Evolutionary conservation across 1,284 basidiomycete genomes (phyloP), one percentile per base, ranked within the genome.

Genomic region (Rhodotorula glutinis): DNA sequence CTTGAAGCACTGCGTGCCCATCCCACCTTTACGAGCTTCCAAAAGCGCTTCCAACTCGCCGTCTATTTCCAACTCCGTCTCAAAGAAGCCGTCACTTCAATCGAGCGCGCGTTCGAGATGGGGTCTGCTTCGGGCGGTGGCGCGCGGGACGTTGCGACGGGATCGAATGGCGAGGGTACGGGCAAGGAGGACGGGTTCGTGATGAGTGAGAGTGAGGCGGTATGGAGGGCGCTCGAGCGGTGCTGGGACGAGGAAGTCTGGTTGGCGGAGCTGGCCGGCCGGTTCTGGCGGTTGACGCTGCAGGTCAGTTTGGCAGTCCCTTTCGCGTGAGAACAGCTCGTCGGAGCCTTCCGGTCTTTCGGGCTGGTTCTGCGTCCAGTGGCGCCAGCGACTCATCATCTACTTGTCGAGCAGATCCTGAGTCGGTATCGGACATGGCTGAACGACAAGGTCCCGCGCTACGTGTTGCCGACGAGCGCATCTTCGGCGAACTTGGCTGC

Each of bases 1-100:
- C 84, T 93, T 17, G 81, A 86, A 66, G 81, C 82, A 0, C 87
- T 95, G 83, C 85, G 91, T 8, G 76, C 80, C 7, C 89, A 92
- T 77, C 83, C 86, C 0, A 82, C 86, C 7, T 94, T 88, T 78
- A 74, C 77, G 11, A 79, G 86, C 0, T 95, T 98, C 75, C 86
- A 89, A 75, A 84, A 86, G 63, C 84, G 92, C 51, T 98, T 95
- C 94, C 95, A 98, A 77, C 82, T 98, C 10, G 90, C 92, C 1
- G 90, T 98, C 23, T 98, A 98, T 78, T 98, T 96, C 79, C 95
- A 98, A 77, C 82, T 98, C 71, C 85, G 94, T n/a, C 95, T 93
- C 88, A 95, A 97, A 77, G 93, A 96, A 75, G 90, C 96, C 61
- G 86, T 95, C 1, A 80, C 83, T 0, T 83, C 82, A 54, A 80